Conservation (phyloP, 83 land plant genomes). For the Thuja plicata region DNA sequence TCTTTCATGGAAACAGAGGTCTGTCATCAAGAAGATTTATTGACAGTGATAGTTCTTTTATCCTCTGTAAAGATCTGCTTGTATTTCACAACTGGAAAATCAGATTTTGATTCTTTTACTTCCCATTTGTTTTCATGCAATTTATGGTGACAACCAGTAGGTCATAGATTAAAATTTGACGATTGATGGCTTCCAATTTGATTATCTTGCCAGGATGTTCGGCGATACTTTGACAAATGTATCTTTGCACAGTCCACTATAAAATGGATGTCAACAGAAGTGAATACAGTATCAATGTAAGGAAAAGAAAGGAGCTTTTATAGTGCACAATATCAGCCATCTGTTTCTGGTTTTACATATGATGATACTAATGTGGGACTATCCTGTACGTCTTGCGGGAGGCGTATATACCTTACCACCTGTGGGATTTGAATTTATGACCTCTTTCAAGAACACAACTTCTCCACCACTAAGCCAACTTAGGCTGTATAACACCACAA, state of each 20-base stretch:
- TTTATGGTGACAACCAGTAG: neutral
- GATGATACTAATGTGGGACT: too few species aligned
- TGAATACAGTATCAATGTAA: neutral
- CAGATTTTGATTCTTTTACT: neutral
- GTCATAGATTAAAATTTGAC: neutral
- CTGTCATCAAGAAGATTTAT: slow-evolving; percentile 29
- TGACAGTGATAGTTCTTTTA: slow-evolving; percentile 33
- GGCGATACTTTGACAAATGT: neutral
- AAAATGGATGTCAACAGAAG: slow-evolving; percentile 2
- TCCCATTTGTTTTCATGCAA: slow-evolving; percentile 8
- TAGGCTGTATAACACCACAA: neutral
- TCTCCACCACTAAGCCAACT: too few species aligned
- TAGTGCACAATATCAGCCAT: too few species aligned
- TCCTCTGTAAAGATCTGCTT: slow-evolving; percentile 24
- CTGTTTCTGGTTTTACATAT: too few species aligned
- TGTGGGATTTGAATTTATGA: too few species aligned
- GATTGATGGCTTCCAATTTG: neutral
- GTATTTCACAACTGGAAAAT: slow-evolving; percentile 27
- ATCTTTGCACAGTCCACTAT: neutral
- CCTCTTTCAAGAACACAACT: too few species aligned
- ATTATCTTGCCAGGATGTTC: slow-evolving; percentile 10
- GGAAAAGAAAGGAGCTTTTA: too few species aligned
- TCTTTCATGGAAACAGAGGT: slow-evolving; percentile 18
- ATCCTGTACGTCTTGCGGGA: too few species aligned
- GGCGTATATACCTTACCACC: too few species aligned